Base-by-base conservation (phyloP, 140 eudicot species). In the Anethum foeniculum region DNA sequence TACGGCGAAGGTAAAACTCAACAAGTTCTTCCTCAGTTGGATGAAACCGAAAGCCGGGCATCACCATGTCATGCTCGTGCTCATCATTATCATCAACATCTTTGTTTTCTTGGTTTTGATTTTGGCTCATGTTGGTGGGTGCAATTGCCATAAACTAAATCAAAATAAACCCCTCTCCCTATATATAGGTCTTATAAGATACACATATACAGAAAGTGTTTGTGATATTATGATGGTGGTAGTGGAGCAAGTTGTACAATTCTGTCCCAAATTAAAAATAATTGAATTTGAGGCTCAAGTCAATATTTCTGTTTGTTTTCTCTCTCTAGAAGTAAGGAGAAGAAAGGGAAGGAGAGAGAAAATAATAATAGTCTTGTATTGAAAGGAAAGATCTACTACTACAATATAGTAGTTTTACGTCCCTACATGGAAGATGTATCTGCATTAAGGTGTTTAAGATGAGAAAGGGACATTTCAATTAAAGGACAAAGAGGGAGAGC, bases 1-100 rank as follows among this genome's bases (percentile, higher is more conserved):
- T 83, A 79, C 86, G 86, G 82, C 86, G 86, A 73, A 83, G 86
- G 86, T 83, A 83, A 69, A 83, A 83, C 54, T 83, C 86, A 5
- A 83, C 86, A 5, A 83, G 83, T 60, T 83, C 86, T 79, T 83
- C 86, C 32, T 83, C 86, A 13, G 86, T 83, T 8, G 86, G 86
- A 77, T 83, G 86, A 71, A 83, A 83, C 27, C 86, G 86, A 67
- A 83, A 83, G 18, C 86, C 86, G 9, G 86, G 86, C 86, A 83
- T 83, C 67, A 83, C 86, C 80, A 73, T 71, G 72, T 83, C 86
- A 18, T 71, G 83, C 51, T 83, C 86, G 80, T 83, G 86, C 76
- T 83, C 86, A 25, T 83, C 83, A 19, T 62, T 43, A 21, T 38
- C 49, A 16, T 62, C 32, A 9, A 58, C 16, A 27, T 78, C 16